Base-by-base conservation (phyloP, 2,329 filamentous ascomycete species). In the Bipolaris victoriae region DNA sequence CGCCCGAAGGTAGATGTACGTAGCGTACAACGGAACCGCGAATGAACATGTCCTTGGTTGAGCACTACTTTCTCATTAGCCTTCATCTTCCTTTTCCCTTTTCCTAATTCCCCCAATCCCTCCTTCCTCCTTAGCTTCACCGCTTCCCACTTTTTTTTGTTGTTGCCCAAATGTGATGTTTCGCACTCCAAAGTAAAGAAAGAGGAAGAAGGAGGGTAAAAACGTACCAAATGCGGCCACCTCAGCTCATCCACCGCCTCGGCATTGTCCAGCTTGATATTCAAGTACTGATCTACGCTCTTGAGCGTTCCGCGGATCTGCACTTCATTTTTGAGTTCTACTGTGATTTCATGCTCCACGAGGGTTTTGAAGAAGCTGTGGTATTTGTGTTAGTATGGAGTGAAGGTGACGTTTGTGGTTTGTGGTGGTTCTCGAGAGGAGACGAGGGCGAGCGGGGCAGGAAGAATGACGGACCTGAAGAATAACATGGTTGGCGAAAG, bases 321-420 rank as follows among this genome's bases (percentile, higher is more conserved):
- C 69, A 99, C 96, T 80, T 99, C 95, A 78, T 99, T 99, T 82
- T 99, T 99, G 77, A 99, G 90, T 83, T 99, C 95, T 76, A 99
- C 92, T 45, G 93, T 98, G 73, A 99, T 93, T 82, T 96, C 89
- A 68, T 95, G 90, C 82, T 97, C 95, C 77, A 97, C 96, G 72
- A 98, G 90, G 52, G 94, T 98, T 80, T 98, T 98, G 88, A 98
- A 98, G 83, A 97, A 98, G 82, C 74, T 76, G 46, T 7, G 5
- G 7, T 29, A 1, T 6, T 10, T 29, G 24, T 26, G 24, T 26
- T 24, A 20, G 20, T 20, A 20, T 20, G 2, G 20, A 20, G 20
- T 20, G 16, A 20, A 20, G 20, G 20, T 20, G 20, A 20, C 20
- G 20, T 20, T 20, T 20, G 20, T 20, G 20, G 20, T 20, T 20